Conservation (phyloP, 768 basidiomycete species). For the Mycena rosella region DNA sequence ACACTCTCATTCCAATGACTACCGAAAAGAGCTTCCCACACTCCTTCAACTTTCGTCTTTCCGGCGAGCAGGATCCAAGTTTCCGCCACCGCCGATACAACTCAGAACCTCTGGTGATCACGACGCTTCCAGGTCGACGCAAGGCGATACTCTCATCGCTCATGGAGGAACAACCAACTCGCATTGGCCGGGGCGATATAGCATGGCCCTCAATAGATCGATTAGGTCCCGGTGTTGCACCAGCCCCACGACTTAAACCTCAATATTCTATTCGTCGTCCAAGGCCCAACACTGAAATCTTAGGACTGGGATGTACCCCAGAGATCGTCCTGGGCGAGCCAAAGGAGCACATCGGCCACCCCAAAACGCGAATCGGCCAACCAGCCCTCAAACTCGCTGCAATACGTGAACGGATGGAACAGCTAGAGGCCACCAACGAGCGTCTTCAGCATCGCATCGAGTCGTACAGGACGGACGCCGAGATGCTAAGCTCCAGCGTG, state of each 20-base stretch:
- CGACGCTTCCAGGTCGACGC: neutral
- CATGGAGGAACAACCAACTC: neutral
- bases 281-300: conserved; percentile 21
- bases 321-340: conserved; percentile 24
- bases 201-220: neutral
- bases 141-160: neutral
- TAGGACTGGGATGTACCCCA: neutral
- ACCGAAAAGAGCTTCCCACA: conserved; percentile 3
- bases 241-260: conserved; percentile 17
- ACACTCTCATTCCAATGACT: conserved; percentile 3
- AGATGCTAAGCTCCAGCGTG: conserved; percentile 41
- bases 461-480: conserved; percentile 35
- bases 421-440: conserved; percentile 46
- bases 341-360: conserved; percentile 22
- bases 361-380: conserved; percentile 20
- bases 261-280: conserved; percentile 27
- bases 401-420: conserved; percentile 32
- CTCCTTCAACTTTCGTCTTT: conserved; percentile 18
- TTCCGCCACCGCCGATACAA: conserved; percentile 24
- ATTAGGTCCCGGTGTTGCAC: neutral
- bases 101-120: conserved; percentile 20
- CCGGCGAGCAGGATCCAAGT: neutral
- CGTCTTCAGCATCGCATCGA: conserved; percentile 30
- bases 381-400: conserved; percentile 30
- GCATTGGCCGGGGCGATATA: neutral